Evolutionary conservation across 1,139 yeast species (phyloP).

Genomic region (Candida smagusa): DNA sequence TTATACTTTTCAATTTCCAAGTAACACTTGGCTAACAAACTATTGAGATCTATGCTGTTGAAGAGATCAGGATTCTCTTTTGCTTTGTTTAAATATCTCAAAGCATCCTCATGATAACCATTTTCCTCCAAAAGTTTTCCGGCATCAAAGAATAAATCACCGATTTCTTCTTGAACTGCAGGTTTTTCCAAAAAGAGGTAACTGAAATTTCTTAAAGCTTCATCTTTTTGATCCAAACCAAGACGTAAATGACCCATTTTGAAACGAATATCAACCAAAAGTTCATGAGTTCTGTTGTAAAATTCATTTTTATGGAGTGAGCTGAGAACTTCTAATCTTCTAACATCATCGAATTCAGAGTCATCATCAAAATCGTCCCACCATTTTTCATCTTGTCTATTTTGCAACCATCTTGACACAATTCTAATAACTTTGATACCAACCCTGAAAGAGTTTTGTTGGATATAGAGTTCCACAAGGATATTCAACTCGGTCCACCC

Average conservation of each 20-base stretch:
- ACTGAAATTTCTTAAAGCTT: slow-evolving; percentile 70
- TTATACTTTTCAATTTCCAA: slow-evolving; percentile 68
- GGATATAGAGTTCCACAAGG: slow-evolving; percentile 71
- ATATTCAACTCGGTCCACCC: slow-evolving; percentile 90
- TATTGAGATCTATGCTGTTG: slow-evolving; percentile 48
- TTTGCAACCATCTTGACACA: slow-evolving; percentile 82
- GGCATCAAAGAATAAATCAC: slow-evolving; percentile 74
- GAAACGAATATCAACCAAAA: slow-evolving; percentile 85
- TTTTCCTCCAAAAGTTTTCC: slow-evolving; percentile 70
- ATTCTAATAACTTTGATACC: slow-evolving; percentile 66
- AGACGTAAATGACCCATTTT: slow-evolving; percentile 75
- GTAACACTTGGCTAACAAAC: slow-evolving; percentile 73
- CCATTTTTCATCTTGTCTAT: slow-evolving; percentile 65
- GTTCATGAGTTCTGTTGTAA: slow-evolving; percentile 32
- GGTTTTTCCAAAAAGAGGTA: slow-evolving; percentile 35
- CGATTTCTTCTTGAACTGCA: slow-evolving; percentile 49
- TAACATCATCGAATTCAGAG: slow-evolving; percentile 68
- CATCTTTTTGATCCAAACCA: slow-evolving; percentile 59
- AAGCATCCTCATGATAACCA: slow-evolving; percentile 70
- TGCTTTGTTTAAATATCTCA: slow-evolving; percentile 58
- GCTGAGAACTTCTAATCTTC: slow-evolving; percentile 44
- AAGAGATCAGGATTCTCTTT: slow-evolving; percentile 45
- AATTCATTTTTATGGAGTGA: slow-evolving; percentile 21
- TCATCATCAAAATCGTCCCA: slow-evolving; percentile 83
- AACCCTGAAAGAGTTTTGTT: slow-evolving; percentile 58